phyloP scores from a whole-genome alignment of 331 rosid genomes.

The Dryas integrifolia region DNA sequence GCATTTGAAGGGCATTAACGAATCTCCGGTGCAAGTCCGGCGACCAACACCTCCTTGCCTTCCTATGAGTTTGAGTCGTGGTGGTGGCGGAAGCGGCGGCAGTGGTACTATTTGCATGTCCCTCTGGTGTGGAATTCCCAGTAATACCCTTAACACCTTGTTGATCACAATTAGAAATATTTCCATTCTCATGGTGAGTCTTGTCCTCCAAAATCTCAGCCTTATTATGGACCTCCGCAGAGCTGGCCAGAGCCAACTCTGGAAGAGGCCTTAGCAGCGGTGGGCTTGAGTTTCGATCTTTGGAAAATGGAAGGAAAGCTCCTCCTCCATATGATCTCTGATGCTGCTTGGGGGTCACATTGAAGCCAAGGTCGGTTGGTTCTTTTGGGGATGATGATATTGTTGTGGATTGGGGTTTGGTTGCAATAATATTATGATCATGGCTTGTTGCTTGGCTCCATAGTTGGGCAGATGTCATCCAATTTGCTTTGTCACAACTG shows the following conservation, averaged over 20 bases:
- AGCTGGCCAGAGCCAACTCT: slow-evolving; percentile 58
- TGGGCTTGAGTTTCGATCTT: slow-evolving; percentile 40
- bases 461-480: slow-evolving; percentile 95
- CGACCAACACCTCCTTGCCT: slow-evolving; percentile 97
- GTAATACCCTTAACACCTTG: too few relatives aligned
- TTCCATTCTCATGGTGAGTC: slow-evolving; percentile 32
- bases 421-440: slow-evolving; percentile 41
- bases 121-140: slow-evolving; percentile 11
- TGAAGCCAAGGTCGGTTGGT: slow-evolving; percentile 42
- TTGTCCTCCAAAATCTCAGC: slow-evolving; percentile 33
- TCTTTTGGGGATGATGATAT: slow-evolving; percentile 40
- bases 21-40: slow-evolving; percentile 92
- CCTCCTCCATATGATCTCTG: slow-evolving; percentile 52
- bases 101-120: slow-evolving; percentile 33
- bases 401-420: slow-evolving; percentile 42
- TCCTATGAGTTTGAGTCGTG: slow-evolving; percentile 60
- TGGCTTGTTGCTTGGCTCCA: slow-evolving; percentile 72
- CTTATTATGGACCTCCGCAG: slow-evolving; percentile 31
- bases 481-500: slow-evolving; percentile 71
- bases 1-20: slow-evolving; percentile 96
- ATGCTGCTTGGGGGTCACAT: slow-evolving; percentile 49
- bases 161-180: neutral
- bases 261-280: slow-evolving; percentile 49
- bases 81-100: neutral
- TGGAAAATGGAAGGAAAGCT: slow-evolving; percentile 84